Base-by-base conservation (phyloP, 176 grass and related monocot species). In the barley (Hordeum vulgare) region DNA sequence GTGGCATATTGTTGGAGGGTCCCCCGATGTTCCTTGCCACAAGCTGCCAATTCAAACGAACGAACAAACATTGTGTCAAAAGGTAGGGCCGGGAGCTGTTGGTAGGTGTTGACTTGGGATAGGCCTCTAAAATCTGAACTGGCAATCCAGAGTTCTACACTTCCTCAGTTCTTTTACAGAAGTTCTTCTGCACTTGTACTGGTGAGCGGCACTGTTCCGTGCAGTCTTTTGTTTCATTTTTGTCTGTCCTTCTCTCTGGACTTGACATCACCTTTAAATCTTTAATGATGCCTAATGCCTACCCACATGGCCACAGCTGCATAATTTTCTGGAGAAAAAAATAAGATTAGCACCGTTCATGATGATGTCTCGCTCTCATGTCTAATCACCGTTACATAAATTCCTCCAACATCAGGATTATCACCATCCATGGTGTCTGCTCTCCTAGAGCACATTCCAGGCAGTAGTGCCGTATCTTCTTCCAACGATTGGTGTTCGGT, bases 101-200 rank as follows among this genome's bases (percentile, higher is more conserved):
- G 84, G 57, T 61, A 40, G 88, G 75, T 79, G 66, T 90, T 86
- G 84, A 90, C 79, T 28, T 74, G 83, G 66, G 79, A 60, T 12
- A 20, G 24, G 64, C 37, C 77, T 65, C 15, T 39, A 18, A 54
- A 53, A 53, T 49, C 35, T 39, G 29, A 71, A 76, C 71, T 60
- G 69, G 63, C 72, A 54, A 40, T 49, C 31, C 75, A 33, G 39
- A 71, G 24, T 15, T 73, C 25, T 74, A 4, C 24, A 27, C 40
- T 18, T 17, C n/a, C n/a, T n/a, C 41, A 49, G 24, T 18, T 44
- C 26, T 49, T 73, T 20, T 56, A 56, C 3, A 40, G 39, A 49
- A 73, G 25, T 73, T 28, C 23, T 45, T 72, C 40, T 72, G 69
- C 25, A 15, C 23, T 73, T 72, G 56, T 57, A 29, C 47, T 17